A percentile compares a stretch with the other conserved stretches of the same genome.
Evolutionary conservation across 495 filamentous ascomycete species (phyloP).

Genomic region (Aspergillus sclerotioniger): DNA sequence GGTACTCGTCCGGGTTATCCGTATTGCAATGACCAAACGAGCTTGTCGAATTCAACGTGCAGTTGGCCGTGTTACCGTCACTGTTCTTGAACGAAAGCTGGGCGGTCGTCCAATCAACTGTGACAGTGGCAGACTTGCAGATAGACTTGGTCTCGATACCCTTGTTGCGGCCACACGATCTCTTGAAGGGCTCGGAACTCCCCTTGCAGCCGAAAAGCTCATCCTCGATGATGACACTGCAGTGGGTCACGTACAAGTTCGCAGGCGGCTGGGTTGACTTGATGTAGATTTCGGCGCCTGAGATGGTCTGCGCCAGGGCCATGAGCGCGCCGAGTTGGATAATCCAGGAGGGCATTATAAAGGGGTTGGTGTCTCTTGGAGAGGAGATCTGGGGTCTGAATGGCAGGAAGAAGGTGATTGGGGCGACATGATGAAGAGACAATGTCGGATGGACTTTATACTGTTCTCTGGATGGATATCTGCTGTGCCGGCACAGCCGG

Average conservation of each 20-base stretch:
- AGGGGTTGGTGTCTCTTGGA: not conserved
- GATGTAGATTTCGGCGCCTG: slow-evolving; percentile 13
- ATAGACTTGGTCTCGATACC: slow-evolving; percentile 10
- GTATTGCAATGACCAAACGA: slow-evolving; percentile 12
- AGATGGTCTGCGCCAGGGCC: slow-evolving; percentile 16
- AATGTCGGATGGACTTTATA: not conserved
- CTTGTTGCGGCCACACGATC: slow-evolving; percentile 11
- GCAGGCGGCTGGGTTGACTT: slow-evolving; percentile 16
- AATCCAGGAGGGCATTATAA: slow-evolving; percentile 15
- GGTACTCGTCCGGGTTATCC: slow-evolving; percentile 8
- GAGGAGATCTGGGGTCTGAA: not conserved
- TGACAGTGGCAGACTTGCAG: slow-evolving; percentile 8
- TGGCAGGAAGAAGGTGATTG: not conserved
- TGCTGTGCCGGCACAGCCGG: not conserved
- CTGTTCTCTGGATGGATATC: not conserved
- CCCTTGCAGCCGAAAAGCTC: slow-evolving; percentile 15
- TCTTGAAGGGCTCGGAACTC: slow-evolving; percentile 13
- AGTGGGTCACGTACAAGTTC: slow-evolving; percentile 15
- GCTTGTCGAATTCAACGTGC: slow-evolving; percentile 9
- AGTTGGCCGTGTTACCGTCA: slow-evolving; percentile 13
- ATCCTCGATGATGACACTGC: slow-evolving; percentile 17
- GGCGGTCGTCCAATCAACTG: slow-evolving; percentile 14
- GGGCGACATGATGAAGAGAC: not conserved
- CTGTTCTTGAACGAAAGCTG: slow-evolving; percentile 1
- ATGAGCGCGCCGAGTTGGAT: slow-evolving; percentile 13